Evolutionary conservation across 805 yeast genomes (phyloP).

Genomic region (Cyberlindnera amylophila): DNA sequence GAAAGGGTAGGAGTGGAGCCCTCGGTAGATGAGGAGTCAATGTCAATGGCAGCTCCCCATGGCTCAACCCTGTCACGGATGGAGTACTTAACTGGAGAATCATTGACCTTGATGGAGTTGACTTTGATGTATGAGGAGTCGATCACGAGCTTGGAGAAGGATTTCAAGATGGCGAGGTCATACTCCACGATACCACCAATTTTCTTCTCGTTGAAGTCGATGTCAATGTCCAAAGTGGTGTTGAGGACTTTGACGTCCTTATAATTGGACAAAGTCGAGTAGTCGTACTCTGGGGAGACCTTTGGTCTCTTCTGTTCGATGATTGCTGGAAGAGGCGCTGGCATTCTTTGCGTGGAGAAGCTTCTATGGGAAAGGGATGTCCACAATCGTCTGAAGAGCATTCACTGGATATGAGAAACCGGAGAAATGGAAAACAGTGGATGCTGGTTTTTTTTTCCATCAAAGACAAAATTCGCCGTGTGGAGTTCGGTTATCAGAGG

Average conservation of each 20-base stretch:
- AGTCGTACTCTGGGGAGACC: constrained; percentile 53
- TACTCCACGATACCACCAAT: constrained; percentile 55
- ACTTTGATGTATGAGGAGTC: constrained; percentile 68
- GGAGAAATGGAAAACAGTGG: background rate
- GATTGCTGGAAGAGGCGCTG: constrained; percentile 26
- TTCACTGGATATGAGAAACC: background rate
- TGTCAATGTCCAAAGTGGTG: constrained; percentile 49
- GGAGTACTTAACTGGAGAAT: constrained; percentile 26
- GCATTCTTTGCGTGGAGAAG: constrained; percentile 2
- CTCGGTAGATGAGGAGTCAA: constrained; percentile 13
- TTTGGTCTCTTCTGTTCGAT: constrained; percentile 30
- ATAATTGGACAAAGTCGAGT: constrained; percentile 79
- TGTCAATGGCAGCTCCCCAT: constrained; percentile 52
- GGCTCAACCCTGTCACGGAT: constrained; percentile 45
- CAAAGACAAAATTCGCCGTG: too few relatives aligned
- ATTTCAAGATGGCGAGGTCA: constrained; percentile 34
- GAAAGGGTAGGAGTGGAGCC: constrained; percentile 27
- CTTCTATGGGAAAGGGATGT: background rate
- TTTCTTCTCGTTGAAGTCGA: constrained; percentile 50
- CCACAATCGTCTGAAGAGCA: constrained; percentile 2
- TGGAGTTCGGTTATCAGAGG: too few relatives aligned
- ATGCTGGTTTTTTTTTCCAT: too few relatives aligned
- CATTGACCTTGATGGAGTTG: constrained; percentile 41
- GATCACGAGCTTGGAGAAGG: constrained; percentile 42
- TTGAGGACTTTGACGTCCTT: constrained; percentile 43